Base-by-base conservation (phyloP, 176 grass and related monocot species). In the Secale cereale region DNA sequence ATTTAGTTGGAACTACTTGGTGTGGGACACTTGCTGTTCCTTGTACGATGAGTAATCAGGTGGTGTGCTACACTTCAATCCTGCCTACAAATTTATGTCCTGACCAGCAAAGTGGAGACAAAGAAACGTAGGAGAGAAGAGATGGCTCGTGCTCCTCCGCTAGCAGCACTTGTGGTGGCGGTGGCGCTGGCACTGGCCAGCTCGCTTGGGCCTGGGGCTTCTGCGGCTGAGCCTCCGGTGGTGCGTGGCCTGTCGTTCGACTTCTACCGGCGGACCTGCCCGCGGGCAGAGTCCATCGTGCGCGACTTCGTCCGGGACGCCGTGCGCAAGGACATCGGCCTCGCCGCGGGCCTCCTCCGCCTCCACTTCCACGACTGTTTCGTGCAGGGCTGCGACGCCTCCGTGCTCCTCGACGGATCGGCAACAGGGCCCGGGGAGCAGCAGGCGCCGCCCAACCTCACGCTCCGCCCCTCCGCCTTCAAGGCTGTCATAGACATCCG, bases 341-440 rank as follows among this genome's bases (percentile, higher is more conserved):
- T 97, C 7, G 84, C 90, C 54, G 88, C 94, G 0, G 90, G 71
- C 54, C 92, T 92, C 14, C 76, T 94, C 72, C 94, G 94, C 1
- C 36, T 97, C 79, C 94, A 97, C 82, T 97, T 97, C 87, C 94
- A 97, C 33, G 94, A 97, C 88, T 97, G 94, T 63, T 94, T 97
- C 87, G 85, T 97, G 14, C 89, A 97, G 91, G 92, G 48, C 16
- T 52, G 48, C 48, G 48, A 52, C 6, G 48, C 48, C 48, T 52
- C 48, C 5, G 59, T 97, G 14, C 79, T 94, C 10, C 74, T 97
- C 4, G 89, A 94, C 30, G 91, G 91, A 2, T 90, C 87, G 4
- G 89, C 89, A 2, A 91, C 89, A 0, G 94, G 85, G 6, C 89
- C 91, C 0, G 85, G 91, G 2, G 94, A 97, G 91, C 63, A 90